Evolutionary conservation across 2,329 filamentous ascomycete genomes (phyloP).

Genomic region (Pseudopyricularia cyperi): DNA sequence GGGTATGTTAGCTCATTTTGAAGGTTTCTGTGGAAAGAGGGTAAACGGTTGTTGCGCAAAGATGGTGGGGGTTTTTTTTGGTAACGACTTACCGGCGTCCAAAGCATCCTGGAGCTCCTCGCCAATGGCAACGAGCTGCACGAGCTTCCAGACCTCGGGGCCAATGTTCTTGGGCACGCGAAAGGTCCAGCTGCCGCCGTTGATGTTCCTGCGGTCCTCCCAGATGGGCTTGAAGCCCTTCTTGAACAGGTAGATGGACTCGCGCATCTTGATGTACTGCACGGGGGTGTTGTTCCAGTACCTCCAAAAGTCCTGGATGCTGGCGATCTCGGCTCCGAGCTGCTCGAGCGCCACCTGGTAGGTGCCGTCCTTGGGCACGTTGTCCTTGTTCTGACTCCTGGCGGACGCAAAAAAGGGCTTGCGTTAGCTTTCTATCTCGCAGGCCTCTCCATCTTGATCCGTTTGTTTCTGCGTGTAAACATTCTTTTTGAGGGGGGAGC

Average conservation of each 20-base stretch:
- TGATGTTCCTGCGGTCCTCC: constrained; percentile 77
- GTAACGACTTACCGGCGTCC: constrained; percentile 51
- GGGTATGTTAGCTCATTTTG: not conserved
- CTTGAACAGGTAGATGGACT: constrained; percentile 71
- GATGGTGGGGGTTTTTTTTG: not conserved
- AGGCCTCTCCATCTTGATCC: no score
- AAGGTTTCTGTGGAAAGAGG: not conserved
- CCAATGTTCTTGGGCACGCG: constrained; percentile 66
- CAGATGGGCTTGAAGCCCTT: constrained; percentile 63
- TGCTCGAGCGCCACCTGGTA: constrained; percentile 47
- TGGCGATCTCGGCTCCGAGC: constrained; percentile 56
- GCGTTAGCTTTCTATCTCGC: no score
- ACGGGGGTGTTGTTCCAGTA: constrained; percentile 74
- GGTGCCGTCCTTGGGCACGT: constrained; percentile 22
- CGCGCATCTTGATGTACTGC: constrained; percentile 61
- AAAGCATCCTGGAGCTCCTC: constrained; percentile 66
- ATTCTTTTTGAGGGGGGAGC: no score
- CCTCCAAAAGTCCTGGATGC: constrained; percentile 74
- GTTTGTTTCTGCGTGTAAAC: no score
- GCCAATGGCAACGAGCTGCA: constrained; percentile 72
- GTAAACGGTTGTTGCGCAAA: not conserved
- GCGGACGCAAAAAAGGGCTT: no score
- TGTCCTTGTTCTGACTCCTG: constrained; percentile 29
- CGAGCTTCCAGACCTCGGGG: constrained; percentile 66
- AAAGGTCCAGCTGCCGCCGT: constrained; percentile 87